Conservation (phyloP, 805 yeast genomes). For the Saccharomycopsis lassenensis region DNA sequence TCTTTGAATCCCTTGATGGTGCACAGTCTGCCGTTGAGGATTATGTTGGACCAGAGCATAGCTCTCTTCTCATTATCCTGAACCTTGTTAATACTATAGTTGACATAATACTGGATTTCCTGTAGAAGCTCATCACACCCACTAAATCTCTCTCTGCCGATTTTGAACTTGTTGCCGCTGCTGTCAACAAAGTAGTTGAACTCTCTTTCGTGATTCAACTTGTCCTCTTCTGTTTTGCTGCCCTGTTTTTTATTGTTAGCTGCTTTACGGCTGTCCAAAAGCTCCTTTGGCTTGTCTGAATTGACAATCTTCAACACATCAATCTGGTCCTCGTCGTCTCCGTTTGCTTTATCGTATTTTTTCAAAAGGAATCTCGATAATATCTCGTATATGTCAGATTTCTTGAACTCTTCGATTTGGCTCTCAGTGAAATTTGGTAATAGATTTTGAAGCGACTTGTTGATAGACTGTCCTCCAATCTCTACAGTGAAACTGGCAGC, state of each 20-base stretch:
- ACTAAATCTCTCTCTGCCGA: conserved; percentile 87
- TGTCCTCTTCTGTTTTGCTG: conserved; percentile 23
- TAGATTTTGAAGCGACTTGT: conserved; percentile 36
- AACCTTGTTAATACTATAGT: conserved; percentile 20
- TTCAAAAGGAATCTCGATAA: too few species aligned
- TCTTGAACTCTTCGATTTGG: conserved; percentile 69
- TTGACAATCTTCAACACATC: conserved; percentile 88
- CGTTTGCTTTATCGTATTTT: conserved; percentile 57
- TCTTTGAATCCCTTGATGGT: conserved; percentile 68
- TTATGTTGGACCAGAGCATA: conserved; percentile 74
- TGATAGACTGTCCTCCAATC: conserved; percentile 58
- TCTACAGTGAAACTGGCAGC: conserved; percentile 40
- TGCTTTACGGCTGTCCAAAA: conserved; percentile 51
- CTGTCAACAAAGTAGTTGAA: conserved; percentile 60
- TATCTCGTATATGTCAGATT: conserved; percentile 68
- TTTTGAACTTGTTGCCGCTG: conserved; percentile 40
- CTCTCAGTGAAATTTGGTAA: conserved; percentile 45
- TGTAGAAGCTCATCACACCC: conserved; percentile 58
- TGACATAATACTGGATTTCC: conserved; percentile 43
- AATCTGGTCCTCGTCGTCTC: conserved; percentile 59
- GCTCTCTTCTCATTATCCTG: conserved; percentile 59
- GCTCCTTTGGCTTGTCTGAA: conserved; percentile 60
- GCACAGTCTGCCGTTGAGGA: conserved; percentile 70
- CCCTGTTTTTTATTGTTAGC: conserved; percentile 28
- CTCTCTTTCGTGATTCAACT: conserved; percentile 58